Base-by-base conservation (phyloP, 305 asterid genomes). In the Fraxinus albicans region DNA sequence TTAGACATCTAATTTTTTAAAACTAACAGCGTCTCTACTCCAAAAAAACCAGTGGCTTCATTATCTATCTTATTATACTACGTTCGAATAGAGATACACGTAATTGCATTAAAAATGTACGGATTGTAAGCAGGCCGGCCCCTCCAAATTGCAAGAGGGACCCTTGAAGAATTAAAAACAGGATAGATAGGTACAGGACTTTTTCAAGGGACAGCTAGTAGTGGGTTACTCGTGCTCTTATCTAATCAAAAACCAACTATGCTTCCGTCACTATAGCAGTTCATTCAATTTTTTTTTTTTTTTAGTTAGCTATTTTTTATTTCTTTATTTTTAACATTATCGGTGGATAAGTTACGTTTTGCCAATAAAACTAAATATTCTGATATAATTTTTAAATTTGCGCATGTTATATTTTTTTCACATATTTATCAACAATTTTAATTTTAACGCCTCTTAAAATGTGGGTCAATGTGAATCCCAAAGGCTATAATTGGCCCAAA, bases 111-210 rank as follows among this genome's bases (percentile, higher is more conserved):
- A 21, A 31, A 25, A 25, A 25, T 25, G 90, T 88, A 86, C 87
- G 90, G 90, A 84, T 79, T 82, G 82, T 65, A 67, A 82, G 84
- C 82, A 87, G 90, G 80, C 87, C 1, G 81, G 29, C 13, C 86
- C 82, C 80, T 36, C 85, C 79, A 60, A 79, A 58, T 69, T 31
- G 21, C 1, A 47, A 74, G 1, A 42, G 17, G 53, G 50, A 10
- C 50, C 50, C 15, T 42, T 40, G 50, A 40, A 40, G 50, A 40
- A 40, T 79, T 2, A n/a, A 79, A 9, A 33, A 33, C 35, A 3
- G 35, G 35, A 33, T 33, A 33, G 35, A 33, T 36, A 36, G 40
- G 6, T 6, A 36, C 63, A 76, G 86, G 82, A 50, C 67, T 33
- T 63, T 58, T 36, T 36, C 33, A 23, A 81, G 83, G 65, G 87